Conservation (phyloP, 1,139 yeast genomes). For the Insectozyma bohioensis region DNA sequence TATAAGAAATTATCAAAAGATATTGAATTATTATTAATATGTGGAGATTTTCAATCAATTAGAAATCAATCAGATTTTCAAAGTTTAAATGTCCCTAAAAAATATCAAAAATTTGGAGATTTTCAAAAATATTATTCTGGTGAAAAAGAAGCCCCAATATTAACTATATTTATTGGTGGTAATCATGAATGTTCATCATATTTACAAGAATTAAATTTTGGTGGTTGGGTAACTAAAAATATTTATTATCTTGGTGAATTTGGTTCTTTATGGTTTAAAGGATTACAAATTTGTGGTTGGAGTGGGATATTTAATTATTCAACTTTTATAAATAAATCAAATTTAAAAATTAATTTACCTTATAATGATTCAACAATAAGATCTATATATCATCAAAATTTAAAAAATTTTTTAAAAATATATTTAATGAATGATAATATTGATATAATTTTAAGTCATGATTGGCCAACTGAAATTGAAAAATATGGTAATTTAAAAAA, state of each 20-base stretch:
- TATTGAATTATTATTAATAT: slow-evolving; percentile 70
- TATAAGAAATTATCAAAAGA: slow-evolving; percentile 37
- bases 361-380: slow-evolving; percentile 45
- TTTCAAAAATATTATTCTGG: slow-evolving; percentile 75
- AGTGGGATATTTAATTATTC: slow-evolving; percentile 76
- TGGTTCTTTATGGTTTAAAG: slow-evolving; percentile 71
- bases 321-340: slow-evolving; percentile 22
- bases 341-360: slow-evolving; percentile 38
- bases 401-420: slow-evolving; percentile 60
- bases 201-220: slow-evolving; percentile 69
- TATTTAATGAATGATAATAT: slow-evolving; percentile 27
- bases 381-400: slow-evolving; percentile 74
- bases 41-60: slow-evolving; percentile 86
- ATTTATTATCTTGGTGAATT: slow-evolving; percentile 86
- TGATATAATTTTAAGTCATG: slow-evolving; percentile 75
- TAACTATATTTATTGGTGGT: slow-evolving; percentile 89
- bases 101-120: slow-evolving; percentile 67
- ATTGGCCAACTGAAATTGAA: slow-evolving; percentile 90
- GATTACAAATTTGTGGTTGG: slow-evolving; percentile 74
- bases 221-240: slow-evolving; percentile 94
- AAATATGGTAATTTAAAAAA: slow-evolving; percentile 54
- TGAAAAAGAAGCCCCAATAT: slow-evolving; percentile 59
- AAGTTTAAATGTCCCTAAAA: slow-evolving; percentile 63
- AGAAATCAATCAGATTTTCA: slow-evolving; percentile 62
- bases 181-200: slow-evolving; percentile 90